Evolutionary conservation across 2,329 filamentous ascomycete genomes (phyloP).

Genomic region (Colletotrichum lentis): DNA sequence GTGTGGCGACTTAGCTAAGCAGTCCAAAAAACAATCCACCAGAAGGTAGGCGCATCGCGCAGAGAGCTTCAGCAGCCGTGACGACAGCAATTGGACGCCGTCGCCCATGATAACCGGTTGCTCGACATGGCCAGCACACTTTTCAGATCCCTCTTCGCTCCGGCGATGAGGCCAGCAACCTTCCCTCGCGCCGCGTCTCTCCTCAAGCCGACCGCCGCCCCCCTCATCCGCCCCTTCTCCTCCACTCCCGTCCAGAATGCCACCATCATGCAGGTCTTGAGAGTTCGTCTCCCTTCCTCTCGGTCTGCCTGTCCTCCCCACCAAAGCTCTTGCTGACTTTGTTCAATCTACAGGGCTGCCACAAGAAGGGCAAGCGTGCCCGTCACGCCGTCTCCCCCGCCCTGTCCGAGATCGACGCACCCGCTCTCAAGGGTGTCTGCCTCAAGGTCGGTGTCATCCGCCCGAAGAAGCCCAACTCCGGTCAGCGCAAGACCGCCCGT

Average conservation of each 20-base stretch:
- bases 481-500: conserved; percentile 93
- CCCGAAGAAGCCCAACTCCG: conserved; percentile 99
- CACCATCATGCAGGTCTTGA: conserved; percentile 77
- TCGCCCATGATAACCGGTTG: background rate
- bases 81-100: conserved; percentile 27
- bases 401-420: conserved; percentile 71
- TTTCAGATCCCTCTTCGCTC: conserved; percentile 47
- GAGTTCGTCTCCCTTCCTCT: conserved; percentile 49
- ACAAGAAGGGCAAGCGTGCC: conserved; percentile 74
- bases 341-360: conserved; percentile 66
- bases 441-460: conserved; percentile 92
- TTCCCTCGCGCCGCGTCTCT: conserved; percentile 36
- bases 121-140: conserved; percentile 47
- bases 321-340: background rate
- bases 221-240: conserved; percentile 60
- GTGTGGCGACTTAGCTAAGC: conserved; percentile 22
- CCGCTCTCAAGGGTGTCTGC: conserved; percentile 94
- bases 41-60: conserved; percentile 13
- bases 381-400: conserved; percentile 91
- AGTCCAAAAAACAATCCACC: conserved; percentile 14
- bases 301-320: background rate
- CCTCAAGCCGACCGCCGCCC: conserved; percentile 31
- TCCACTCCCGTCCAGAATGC: conserved; percentile 64
- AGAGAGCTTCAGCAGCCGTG: conserved; percentile 2
- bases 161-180: conserved; percentile 42